phyloP scores from a whole-genome alignment of 108 stramenopile species.

The Schizochytrium sp. region DNA sequence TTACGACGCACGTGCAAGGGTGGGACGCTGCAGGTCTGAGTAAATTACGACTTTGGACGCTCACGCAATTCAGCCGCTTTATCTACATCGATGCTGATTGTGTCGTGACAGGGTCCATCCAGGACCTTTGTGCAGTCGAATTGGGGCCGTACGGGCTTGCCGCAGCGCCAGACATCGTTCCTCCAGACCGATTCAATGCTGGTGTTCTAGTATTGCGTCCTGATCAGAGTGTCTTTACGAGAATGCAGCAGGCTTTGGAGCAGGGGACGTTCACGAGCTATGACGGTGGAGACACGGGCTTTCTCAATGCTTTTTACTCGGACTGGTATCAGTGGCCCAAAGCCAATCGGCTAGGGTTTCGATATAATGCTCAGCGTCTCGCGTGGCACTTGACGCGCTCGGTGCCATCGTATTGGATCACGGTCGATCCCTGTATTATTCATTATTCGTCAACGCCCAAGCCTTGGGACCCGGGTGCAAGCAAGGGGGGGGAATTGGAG shows the following conservation, averaged over 20 bases:
- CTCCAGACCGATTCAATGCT: slow-evolving; percentile 74
- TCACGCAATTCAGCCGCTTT: slow-evolving; percentile 59
- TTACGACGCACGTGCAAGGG: background rate
- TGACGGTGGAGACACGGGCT: slow-evolving; percentile 79
- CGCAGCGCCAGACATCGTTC: slow-evolving; percentile 73
- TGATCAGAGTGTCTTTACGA: slow-evolving; percentile 36
- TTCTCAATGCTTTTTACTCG: slow-evolving; percentile 67
- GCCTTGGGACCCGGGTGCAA: slow-evolving; percentile 60
- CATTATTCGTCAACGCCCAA: slow-evolving; percentile 67
- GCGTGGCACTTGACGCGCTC: slow-evolving; percentile 58
- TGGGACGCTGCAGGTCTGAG: slow-evolving; percentile 32
- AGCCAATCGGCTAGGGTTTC: slow-evolving; percentile 54
- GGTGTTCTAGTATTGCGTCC: slow-evolving; percentile 76
- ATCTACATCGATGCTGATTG: slow-evolving; percentile 73
- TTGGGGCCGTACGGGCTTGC: slow-evolving; percentile 50
- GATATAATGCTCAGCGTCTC: slow-evolving; percentile 71
- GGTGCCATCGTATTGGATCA: slow-evolving; percentile 63
- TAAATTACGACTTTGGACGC: slow-evolving; percentile 42
- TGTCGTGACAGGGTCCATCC: slow-evolving; percentile 56
- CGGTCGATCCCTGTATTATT: slow-evolving; percentile 48
- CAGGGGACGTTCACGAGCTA: slow-evolving; percentile 37
- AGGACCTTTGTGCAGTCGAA: slow-evolving; percentile 50
- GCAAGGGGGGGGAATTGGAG: slow-evolving; percentile 33
- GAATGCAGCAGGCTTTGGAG: slow-evolving; percentile 37
- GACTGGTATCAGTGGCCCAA: slow-evolving; percentile 62